Evolutionary conservation across 257 asterid species (phyloP).

Genomic region (Plectranthus barbatus): DNA sequence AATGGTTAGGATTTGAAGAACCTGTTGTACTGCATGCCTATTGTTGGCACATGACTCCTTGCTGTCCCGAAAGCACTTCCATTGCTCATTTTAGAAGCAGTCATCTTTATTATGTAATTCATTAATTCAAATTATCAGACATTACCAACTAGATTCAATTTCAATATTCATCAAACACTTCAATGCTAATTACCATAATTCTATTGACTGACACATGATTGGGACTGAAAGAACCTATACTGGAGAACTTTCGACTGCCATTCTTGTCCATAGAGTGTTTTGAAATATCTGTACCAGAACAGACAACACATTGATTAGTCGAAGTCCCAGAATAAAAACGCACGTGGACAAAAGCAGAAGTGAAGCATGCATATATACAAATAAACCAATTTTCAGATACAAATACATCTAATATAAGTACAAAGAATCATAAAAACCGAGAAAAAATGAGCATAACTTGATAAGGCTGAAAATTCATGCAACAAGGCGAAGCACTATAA

Average conservation of each 20-base stretch:
- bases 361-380: not conserved
- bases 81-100: slow-evolving; percentile 25
- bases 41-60: slow-evolving; percentile 28
- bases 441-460: not conserved
- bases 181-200: slow-evolving; percentile 21
- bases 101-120: slow-evolving; percentile 34
- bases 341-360: not conserved
- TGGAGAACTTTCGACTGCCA: slow-evolving; percentile 28
- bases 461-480: not conserved
- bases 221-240: slow-evolving; percentile 21
- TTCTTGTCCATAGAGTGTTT: slow-evolving; percentile 27
- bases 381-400: not conserved
- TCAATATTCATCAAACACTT: not conserved
- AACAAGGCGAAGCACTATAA: not conserved
- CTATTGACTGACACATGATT: slow-evolving; percentile 27
- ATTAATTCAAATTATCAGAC: slow-evolving; percentile 8
- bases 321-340: not conserved
- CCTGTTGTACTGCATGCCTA: slow-evolving; percentile 41
- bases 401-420: not conserved
- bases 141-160: not conserved
- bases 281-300: slow-evolving; percentile 31
- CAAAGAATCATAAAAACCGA: not conserved
- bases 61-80: slow-evolving; percentile 39
- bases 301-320: not conserved
- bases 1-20: slow-evolving; percentile 24